Evolutionary conservation across 2,329 filamentous ascomycete species (phyloP).

Genomic region (Penicillium oxalicum): DNA sequence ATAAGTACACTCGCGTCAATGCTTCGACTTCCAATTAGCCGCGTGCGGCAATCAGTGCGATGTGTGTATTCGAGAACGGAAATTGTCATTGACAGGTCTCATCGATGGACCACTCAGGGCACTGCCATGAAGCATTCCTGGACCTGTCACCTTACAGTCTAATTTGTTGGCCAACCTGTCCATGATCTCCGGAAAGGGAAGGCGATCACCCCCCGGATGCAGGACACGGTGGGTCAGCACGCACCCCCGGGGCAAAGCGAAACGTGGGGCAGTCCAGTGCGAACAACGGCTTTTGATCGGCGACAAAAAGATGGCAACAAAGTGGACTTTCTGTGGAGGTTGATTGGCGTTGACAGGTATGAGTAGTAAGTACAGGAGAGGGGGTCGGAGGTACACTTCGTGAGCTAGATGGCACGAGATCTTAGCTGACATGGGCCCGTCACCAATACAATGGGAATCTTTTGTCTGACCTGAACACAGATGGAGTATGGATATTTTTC

Average conservation of each 20-base stretch:
- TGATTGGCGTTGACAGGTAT: too few species aligned
- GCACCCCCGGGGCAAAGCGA: constrained; percentile 1
- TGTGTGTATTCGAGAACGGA: constrained; percentile 12
- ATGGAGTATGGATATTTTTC: too few species aligned
- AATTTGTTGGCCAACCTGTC: constrained; percentile 1
- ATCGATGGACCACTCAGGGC: constrained; percentile 2
- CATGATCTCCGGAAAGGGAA: constrained; percentile 6
- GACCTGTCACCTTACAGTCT: constrained; percentile 3
- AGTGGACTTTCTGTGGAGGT: too few species aligned
- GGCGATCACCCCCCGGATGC: constrained; percentile 13
- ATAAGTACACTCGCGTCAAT: constrained; percentile 27
- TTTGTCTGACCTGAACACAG: too few species aligned
- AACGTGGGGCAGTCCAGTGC: constrained; percentile 10
- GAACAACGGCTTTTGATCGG: constrained; percentile 11
- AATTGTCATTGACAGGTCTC: neutral
- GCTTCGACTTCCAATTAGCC: constrained; percentile 5
- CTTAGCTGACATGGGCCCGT: too few species aligned
- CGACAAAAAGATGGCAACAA: too few species aligned
- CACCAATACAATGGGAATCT: too few species aligned
- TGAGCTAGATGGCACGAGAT: too few species aligned
- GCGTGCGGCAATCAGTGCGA: constrained; percentile 13
- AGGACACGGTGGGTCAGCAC: constrained; percentile 8
- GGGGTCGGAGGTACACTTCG: too few species aligned
- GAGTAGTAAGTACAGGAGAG: too few species aligned
- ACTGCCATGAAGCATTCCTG: too few species aligned